A percentile compares a stretch with the other conserved stretches of the same genome.
phyloP scores from a whole-genome alignment of 805 yeast species.

The Limtongozyma cylindracea region DNA sequence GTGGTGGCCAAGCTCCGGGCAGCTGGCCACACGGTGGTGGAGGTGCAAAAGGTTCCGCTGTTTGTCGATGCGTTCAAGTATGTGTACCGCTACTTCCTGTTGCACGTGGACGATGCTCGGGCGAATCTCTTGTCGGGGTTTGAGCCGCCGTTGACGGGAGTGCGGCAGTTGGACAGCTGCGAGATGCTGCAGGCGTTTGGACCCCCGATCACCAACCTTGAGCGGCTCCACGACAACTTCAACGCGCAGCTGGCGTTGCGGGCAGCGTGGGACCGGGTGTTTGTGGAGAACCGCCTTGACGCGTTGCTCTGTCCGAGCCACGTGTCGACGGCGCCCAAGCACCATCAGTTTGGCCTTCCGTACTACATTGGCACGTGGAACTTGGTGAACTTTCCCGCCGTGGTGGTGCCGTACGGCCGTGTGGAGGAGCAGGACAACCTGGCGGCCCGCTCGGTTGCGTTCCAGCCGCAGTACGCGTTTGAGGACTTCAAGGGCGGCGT shows the following conservation, averaged over 20 bases:
- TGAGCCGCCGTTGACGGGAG: background rate
- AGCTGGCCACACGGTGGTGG: constrained; percentile 25
- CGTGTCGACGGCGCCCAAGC: constrained; percentile 5
- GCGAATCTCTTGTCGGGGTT: background rate
- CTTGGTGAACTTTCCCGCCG: constrained; percentile 5
- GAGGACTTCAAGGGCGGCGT: constrained; percentile 31
- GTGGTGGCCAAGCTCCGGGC: constrained; percentile 6
- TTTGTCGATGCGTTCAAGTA: background rate
- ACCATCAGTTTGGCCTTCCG: constrained; percentile 9
- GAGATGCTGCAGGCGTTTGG: background rate
- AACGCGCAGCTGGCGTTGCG: too few species aligned
- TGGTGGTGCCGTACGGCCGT: constrained; percentile 26
- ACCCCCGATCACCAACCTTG: background rate
- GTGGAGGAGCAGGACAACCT: constrained; percentile 19
- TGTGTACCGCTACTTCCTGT: constrained; percentile 10
- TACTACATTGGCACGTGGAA: constrained; percentile 22
- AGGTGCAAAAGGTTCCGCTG: constrained; percentile 8
- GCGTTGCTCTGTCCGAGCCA: constrained; percentile 2
- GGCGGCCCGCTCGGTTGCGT: constrained; percentile 3
- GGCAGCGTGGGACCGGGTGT: constrained; percentile 2
- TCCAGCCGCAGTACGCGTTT: constrained; percentile 16
- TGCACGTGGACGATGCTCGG: constrained; percentile 8
- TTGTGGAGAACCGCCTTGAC: constrained; percentile 1
- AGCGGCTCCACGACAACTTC: background rate
- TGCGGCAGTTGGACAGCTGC: background rate